Evolutionary conservation across 768 basidiomycete genomes (phyloP).

Genomic region (Suillus fuscotomentosus): DNA sequence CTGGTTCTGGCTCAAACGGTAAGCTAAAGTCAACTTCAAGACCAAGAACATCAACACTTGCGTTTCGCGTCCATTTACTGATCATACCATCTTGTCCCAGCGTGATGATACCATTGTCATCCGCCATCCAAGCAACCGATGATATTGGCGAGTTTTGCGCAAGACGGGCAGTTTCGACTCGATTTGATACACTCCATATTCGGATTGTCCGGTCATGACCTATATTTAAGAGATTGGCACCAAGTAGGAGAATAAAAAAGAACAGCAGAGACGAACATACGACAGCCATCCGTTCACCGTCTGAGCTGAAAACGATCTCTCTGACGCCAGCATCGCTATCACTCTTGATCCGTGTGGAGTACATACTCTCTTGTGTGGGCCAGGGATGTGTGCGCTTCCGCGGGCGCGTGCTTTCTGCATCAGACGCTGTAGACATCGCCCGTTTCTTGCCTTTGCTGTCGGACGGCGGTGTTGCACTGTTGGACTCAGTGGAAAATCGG

Average conservation of each 20-base stretch:
- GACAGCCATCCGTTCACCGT: constrained; percentile 56
- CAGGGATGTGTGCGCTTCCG: constrained; percentile 41
- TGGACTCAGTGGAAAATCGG: constrained; percentile 23
- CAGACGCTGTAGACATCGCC: constrained; percentile 22
- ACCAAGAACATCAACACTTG: constrained; percentile 30
- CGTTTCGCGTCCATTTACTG: constrained; percentile 57
- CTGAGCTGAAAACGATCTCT: constrained; percentile 48
- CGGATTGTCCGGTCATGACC: constrained; percentile 61
- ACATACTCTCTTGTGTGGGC: constrained; percentile 44
- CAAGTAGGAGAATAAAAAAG: constrained; percentile 1
- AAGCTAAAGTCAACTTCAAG: not conserved
- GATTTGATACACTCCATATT: constrained; percentile 53
- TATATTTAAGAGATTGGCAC: constrained; percentile 20
- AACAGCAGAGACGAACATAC: constrained; percentile 42
- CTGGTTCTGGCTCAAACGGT: constrained; percentile 32
- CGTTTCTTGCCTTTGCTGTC: constrained; percentile 39
- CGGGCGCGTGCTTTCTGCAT: constrained; percentile 28
- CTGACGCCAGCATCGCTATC: constrained; percentile 47
- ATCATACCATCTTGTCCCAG: constrained; percentile 56
- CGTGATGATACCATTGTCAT: constrained; percentile 54
- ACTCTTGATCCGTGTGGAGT: constrained; percentile 40
- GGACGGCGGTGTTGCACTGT: constrained; percentile 25
- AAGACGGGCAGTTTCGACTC: constrained; percentile 55
- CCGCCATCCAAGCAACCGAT: constrained; percentile 58
- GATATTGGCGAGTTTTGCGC: constrained; percentile 49